Base-by-base conservation (phyloP, 2,329 filamentous ascomycete species). In the Lecanicillium sp. region DNA sequence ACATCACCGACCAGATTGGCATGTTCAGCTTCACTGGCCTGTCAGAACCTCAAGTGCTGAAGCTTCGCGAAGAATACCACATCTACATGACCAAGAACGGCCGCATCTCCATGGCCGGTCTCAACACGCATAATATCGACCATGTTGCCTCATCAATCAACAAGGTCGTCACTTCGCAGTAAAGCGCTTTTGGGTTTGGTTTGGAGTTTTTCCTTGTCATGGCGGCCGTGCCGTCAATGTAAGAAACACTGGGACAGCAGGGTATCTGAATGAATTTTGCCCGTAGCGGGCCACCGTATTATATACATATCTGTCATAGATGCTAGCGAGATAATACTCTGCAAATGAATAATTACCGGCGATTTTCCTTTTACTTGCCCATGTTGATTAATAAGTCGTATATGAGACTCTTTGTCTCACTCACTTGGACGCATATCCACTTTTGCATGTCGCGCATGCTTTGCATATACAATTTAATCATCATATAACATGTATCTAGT, bases 31-130 rank as follows among this genome's bases (percentile, higher is more conserved):
- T 95, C 67, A 94, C 88, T 1, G 88, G 88, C 11, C 69, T 94
- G 64, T 78, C 67, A 11, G 86, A 90, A 70, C 64, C 78, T 53
- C 87, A 93, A 64, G 87, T 91, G 7, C 58, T 78, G 57, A 82
- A 80, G 69, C 71, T 93, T 52, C 77, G 84, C 44, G 74, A 81
- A 52, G 79, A 87, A 43, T 79, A 75, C 51, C 87, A 93, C 66
- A 76, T 93, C 46, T 93, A 93, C 71, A 90, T 91, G 80, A 97
- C 91, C 56, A 96, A 96, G 80, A 98, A 98, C 63, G 93, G 93
- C 19, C 86, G 93, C 41, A 95, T 97, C 69, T 94, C 87, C 64
- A 97, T 98, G 91, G 93, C 93, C 5, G 93, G 93, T n/a, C 72
- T 97, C 56, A 97, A 97, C 68, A 86, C 87, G 21, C 72, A 84